Evolutionary conservation across 148 eudicot species (phyloP).

Genomic region (Rhododendron mucronatum): DNA sequence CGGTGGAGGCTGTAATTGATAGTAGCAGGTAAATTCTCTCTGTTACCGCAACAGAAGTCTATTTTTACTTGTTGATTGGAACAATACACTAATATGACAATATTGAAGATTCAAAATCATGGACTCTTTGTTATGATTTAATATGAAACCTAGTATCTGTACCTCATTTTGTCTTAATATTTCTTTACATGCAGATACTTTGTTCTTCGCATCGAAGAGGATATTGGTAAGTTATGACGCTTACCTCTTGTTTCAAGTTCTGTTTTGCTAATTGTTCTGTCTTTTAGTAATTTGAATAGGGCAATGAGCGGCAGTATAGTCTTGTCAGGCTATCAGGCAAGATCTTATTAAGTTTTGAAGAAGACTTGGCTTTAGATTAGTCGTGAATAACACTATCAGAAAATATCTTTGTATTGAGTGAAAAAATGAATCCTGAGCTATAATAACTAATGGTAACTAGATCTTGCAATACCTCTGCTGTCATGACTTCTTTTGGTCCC

Average conservation of each 20-base stretch:
- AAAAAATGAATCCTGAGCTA: background rate
- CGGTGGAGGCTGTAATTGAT: conserved; percentile 93
- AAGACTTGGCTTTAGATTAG: background rate
- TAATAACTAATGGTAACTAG: background rate
- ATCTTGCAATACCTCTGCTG: background rate
- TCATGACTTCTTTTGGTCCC: background rate
- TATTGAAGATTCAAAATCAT: background rate
- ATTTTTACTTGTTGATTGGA: background rate
- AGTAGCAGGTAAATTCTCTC: conserved; percentile 77
- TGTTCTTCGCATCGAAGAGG: conserved; percentile 94
- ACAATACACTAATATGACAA: background rate
- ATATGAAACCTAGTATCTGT: background rate
- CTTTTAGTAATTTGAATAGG: background rate
- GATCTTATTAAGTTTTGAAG: background rate
- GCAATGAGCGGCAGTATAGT: background rate
- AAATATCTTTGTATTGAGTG: background rate
- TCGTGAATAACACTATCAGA: background rate
- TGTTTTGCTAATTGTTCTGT: background rate
- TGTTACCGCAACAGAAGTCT: background rate
- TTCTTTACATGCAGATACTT: conserved; percentile 68
- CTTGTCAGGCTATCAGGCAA: background rate
- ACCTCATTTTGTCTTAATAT: background rate
- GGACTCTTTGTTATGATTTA: background rate
- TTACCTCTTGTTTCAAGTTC: background rate
- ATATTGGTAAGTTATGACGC: conserved; percentile 49